Percentiles rank a stretch among this genome's conserved stretches.
phyloP scores from a whole-genome alignment of 1,139 yeast species.

The Candida tetrigidarum region DNA sequence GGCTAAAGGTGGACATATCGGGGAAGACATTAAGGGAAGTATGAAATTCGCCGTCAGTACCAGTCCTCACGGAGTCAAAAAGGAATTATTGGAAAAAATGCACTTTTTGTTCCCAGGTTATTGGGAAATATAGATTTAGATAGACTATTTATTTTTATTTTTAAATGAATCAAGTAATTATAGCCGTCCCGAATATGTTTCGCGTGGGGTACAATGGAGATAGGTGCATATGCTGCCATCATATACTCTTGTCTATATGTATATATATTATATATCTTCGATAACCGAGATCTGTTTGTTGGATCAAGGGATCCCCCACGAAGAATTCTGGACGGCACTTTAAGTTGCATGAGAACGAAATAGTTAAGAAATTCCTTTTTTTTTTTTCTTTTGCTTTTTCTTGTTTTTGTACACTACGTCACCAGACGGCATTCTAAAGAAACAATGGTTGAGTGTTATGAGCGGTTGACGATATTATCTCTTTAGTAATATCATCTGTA shows the following conservation, averaged over 20 bases:
- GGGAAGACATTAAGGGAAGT: constrained; percentile 70
- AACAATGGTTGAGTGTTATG: too few relatives aligned
- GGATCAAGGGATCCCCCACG: not conserved
- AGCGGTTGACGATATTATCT: too few relatives aligned
- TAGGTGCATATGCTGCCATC: too few relatives aligned
- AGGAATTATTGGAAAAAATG: constrained; percentile 76
- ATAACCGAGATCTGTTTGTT: not conserved
- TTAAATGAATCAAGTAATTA: not conserved
- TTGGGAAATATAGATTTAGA: constrained; percentile 47
- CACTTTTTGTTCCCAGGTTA: constrained; percentile 92
- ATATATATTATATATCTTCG: not conserved
- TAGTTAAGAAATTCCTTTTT: too few relatives aligned
- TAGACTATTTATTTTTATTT: constrained; percentile 2
- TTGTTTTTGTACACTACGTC: too few relatives aligned
- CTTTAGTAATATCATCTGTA: too few relatives aligned
- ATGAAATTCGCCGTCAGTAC: constrained; percentile 87
- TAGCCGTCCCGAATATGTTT: too few relatives aligned
- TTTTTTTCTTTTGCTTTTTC: not conserved
- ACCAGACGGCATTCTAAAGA: too few relatives aligned
- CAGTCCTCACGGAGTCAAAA: constrained; percentile 72
- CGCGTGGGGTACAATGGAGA: too few relatives aligned
- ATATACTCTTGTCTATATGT: too few relatives aligned
- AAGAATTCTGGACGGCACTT: not conserved
- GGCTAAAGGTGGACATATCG: constrained; percentile 58
- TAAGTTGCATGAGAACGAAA: not conserved